Percentiles rank a stretch among this genome's conserved stretches.
Evolutionary conservation across 148 eudicot genomes (phyloP).

Genomic region (Fagopyrum homotropicum): DNA sequence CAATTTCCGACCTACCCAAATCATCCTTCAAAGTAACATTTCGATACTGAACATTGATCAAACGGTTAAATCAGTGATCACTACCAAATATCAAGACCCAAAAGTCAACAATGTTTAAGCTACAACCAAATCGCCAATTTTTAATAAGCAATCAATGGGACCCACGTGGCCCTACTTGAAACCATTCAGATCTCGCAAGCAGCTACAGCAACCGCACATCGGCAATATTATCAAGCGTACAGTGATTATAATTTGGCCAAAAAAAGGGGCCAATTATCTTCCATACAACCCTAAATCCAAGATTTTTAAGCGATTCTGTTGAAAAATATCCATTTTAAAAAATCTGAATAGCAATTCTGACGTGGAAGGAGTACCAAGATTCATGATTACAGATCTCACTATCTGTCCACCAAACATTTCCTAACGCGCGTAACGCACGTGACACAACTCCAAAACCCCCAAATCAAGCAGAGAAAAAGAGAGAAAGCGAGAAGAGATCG

Average conservation of each 20-base stretch:
- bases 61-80: background rate
- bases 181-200: background rate
- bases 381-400: conserved; percentile 2
- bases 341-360: background rate
- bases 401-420: conserved; percentile 3
- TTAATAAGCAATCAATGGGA: background rate
- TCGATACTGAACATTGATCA: background rate
- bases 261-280: background rate
- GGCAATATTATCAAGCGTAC: background rate
- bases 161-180: background rate
- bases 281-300: background rate
- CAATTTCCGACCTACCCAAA: background rate
- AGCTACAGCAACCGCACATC: background rate
- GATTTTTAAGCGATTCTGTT: background rate
- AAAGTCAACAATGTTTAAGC: background rate
- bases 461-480: background rate
- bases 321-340: background rate
- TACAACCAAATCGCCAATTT: background rate
- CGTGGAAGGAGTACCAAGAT: background rate
- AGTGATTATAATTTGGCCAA: background rate
- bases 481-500: background rate
- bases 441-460: background rate
- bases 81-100: background rate
- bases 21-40: background rate
- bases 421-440: background rate